Percentiles rank a stretch among this genome's conserved stretches.
Conservation (phyloP, 495 filamentous ascomycete genomes). For the Haplographium delicatum region DNA sequence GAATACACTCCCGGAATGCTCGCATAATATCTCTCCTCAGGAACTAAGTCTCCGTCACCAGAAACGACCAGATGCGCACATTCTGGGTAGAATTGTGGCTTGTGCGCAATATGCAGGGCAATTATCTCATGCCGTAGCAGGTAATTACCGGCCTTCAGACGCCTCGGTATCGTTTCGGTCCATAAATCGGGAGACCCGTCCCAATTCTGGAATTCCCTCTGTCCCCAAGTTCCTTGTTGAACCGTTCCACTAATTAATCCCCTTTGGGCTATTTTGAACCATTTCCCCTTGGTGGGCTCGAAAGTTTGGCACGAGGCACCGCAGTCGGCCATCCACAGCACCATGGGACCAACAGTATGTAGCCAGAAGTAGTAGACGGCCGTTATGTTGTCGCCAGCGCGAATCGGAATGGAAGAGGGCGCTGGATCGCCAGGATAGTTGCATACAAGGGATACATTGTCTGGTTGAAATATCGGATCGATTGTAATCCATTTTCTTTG, state of each 20-base stretch:
- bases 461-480: conserved; percentile 38
- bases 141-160: conserved; percentile 44
- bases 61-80: conserved; percentile 48
- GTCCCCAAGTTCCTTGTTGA: conserved; percentile 47
- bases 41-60: conserved; percentile 36
- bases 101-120: conserved; percentile 45
- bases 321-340: conserved; percentile 42
- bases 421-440: conserved; percentile 38
- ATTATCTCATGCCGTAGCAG: conserved; percentile 51
- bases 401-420: conserved; percentile 38
- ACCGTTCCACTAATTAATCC: conserved; percentile 42
- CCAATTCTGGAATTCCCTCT: conserved; percentile 44
- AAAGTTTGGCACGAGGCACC: conserved; percentile 33
- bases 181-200: conserved; percentile 38
- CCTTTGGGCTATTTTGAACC: conserved; percentile 51
- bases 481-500: conserved; percentile 40
- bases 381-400: conserved; percentile 37
- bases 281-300: conserved; percentile 35
- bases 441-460: conserved; percentile 34
- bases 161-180: conserved; percentile 42
- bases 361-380: conserved; percentile 49
- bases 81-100: conserved; percentile 52
- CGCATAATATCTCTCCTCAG: conserved; percentile 36
- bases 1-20: conserved; percentile 47
- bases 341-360: conserved; percentile 48